Conservation (phyloP, 2,329 filamentous ascomycete genomes). For the Penicillium janthinellum region DNA sequence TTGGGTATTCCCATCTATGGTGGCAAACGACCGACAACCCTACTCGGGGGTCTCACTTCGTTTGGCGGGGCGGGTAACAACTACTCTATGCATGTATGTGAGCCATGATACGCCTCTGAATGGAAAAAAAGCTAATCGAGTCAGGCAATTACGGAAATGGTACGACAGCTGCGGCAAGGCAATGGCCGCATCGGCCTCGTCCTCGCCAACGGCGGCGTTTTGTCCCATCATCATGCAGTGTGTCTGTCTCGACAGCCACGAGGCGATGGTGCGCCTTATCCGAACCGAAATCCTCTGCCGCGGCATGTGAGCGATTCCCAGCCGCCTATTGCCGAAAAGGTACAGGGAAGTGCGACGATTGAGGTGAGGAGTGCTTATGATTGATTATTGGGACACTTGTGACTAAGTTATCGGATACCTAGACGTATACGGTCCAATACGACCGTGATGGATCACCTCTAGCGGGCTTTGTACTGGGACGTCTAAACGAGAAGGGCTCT, state of each 20-base stretch:
- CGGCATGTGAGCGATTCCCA: background rate
- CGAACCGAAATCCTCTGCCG: background rate
- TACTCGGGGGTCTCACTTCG: conserved; percentile 67
- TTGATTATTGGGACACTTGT: background rate
- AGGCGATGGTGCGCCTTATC: background rate
- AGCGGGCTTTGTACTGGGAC: background rate
- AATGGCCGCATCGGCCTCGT: conserved; percentile 55
- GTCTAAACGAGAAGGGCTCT: background rate
- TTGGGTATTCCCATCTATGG: conserved; percentile 55
- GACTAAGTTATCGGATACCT: background rate
- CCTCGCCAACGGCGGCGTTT: conserved; percentile 65
- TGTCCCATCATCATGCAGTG: conserved; percentile 67
- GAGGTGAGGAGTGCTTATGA: background rate
- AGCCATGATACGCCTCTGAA: background rate
- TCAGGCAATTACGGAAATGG: conserved; percentile 58
- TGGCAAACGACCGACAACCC: conserved; percentile 56
- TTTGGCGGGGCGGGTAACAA: conserved; percentile 73
- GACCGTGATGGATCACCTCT: conserved; percentile 5
- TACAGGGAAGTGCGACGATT: background rate
- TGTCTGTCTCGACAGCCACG: conserved; percentile 58
- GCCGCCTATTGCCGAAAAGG: background rate
- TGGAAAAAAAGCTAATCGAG: background rate
- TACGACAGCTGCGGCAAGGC: conserved; percentile 53
- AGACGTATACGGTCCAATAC: conserved; percentile 7
- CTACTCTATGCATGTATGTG: conserved; percentile 65